Percentiles rank a stretch among this genome's conserved stretches.
Conservation (phyloP, 1,284 basidiomycete species). For the Cryptococcus jaspeensis region DNA sequence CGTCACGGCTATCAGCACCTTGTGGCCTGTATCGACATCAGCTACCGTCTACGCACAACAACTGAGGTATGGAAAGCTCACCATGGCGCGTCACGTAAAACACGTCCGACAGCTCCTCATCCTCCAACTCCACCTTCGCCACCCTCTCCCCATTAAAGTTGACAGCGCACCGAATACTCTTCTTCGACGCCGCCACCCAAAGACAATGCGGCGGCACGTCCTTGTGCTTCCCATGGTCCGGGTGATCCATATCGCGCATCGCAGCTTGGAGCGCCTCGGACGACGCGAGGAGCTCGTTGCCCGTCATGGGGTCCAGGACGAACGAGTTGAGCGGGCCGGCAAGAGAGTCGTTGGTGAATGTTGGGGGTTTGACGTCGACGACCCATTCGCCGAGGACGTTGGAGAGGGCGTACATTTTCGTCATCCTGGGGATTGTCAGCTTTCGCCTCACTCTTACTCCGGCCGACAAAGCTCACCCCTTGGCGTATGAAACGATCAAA, state of each 20-base stretch:
- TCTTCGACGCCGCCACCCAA: slow-evolving; percentile 49
- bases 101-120: slow-evolving; percentile 60
- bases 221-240: slow-evolving; percentile 32
- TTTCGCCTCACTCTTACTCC: slow-evolving; percentile 3
- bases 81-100: slow-evolving; percentile 64
- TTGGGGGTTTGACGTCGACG: slow-evolving; percentile 56
- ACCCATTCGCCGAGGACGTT: slow-evolving; percentile 58
- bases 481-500: slow-evolving; percentile 62
- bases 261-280: slow-evolving; percentile 50
- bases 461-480: slow-evolving; percentile 54
- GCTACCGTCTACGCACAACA: background rate
- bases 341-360: slow-evolving; percentile 53
- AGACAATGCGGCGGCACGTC: slow-evolving; percentile 52
- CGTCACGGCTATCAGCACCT: slow-evolving; percentile 65
- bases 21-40: slow-evolving; percentile 31
- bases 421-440: slow-evolving; percentile 34
- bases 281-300: slow-evolving; percentile 55
- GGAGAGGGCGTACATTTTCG: slow-evolving; percentile 60
- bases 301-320: slow-evolving; percentile 63
- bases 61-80: too few species aligned
- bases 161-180: slow-evolving; percentile 45
- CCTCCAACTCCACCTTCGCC: slow-evolving; percentile 55
- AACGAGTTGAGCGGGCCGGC: slow-evolving; percentile 60
- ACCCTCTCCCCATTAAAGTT: slow-evolving; percentile 53
- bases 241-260: slow-evolving; percentile 30